Base-by-base conservation (phyloP, 805 yeast species). In the Blastobotrys attinorum region DNA sequence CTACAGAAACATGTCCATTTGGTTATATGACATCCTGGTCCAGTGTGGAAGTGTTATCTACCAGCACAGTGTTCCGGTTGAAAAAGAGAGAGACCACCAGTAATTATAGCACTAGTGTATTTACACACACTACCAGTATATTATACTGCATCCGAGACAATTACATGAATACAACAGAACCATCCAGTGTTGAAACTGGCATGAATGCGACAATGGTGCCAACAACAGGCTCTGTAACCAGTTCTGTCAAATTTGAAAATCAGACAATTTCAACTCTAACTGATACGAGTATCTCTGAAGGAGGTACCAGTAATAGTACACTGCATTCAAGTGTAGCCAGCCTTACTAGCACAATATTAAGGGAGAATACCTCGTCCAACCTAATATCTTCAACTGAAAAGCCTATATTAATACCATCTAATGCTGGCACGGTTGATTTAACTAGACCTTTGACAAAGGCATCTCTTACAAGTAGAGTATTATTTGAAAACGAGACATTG, bases 21-120 rank as follows among this genome's bases (percentile, higher is more conserved):
- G 37, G 37, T 6, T 34, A 15, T 22, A n/a, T 11, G 13, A 34
- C 37, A 5, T 34, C 37, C 5, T 34, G 37, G 37, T 16, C 37
- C 13, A 34, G 10, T 7, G 22, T 17, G 3, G 37, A 17, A 4
- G 10, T 10, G 11, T 17, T 22, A 13, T 17, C 18, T 17, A 34
- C 37, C 5, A 34, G 21, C 20, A 20, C 16, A 7, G 10, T 34
- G 7, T 17, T 34, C 13, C 22, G 37, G 21, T 5, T 34, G n/a
- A 10, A 11, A 6, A 34, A 17, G 37, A 34, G 37, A 16, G 21
- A 16, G 16, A 15, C 21, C 8, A 22, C 3, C 10, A 22, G 22
- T 5, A 22, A 13, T 5, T 22, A 7, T 4, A 11, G 4, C 5
- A 17, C 17, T 7, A 34, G 22, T 25, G 29, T 25, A 5, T 17